A percentile compares a stretch with the other conserved stretches of the same genome.
These are phyloP conservation scores for Vitis labrusca DNA, from an alignment of 164 flowering plant species.

Conservation along the genomic window DNA sequence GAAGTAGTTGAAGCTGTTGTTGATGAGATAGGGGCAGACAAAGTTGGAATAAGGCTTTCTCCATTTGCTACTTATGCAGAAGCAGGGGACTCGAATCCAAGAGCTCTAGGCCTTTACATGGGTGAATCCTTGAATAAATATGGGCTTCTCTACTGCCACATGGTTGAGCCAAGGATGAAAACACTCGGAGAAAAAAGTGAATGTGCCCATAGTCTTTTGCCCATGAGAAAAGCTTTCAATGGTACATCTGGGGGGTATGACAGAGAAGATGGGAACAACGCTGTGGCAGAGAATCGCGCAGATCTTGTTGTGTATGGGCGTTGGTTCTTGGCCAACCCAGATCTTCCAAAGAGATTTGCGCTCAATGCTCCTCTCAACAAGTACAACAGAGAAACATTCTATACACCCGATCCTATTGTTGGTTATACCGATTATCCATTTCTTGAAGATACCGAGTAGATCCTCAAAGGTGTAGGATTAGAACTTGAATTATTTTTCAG, in stretches of 20 bases:
- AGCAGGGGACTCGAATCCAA: slow-evolving; percentile 52
- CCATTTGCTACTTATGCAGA: slow-evolving; percentile 46
- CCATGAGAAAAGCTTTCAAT: slow-evolving; percentile 49
- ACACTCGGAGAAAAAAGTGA: slow-evolving; percentile 16
- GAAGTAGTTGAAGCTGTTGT: slow-evolving; percentile 53
- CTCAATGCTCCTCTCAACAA: slow-evolving; percentile 20
- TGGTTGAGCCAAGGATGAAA: slow-evolving; percentile 60
- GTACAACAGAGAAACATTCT: slow-evolving; percentile 24
- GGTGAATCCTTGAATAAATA: slow-evolving; percentile 42
- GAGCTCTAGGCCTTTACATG: slow-evolving; percentile 54
- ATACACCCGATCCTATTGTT: slow-evolving; percentile 15
- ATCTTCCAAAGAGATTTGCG: slow-evolving; percentile 19
- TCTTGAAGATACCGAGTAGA: slow-evolving; percentile 5
- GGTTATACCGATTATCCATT: slow-evolving; percentile 33
- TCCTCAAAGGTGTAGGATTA: too few species aligned
- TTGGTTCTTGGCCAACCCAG: slow-evolving; percentile 26
- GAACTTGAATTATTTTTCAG: too few species aligned
- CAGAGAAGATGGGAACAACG: slow-evolving; percentile 42
- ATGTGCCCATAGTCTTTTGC: slow-evolving; percentile 34
- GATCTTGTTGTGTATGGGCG: slow-evolving; percentile 27
- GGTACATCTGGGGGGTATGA: slow-evolving; percentile 49
- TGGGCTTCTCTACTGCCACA: slow-evolving; percentile 43
- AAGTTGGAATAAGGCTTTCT: slow-evolving; percentile 59
- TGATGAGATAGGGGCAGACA: slow-evolving; percentile 57
- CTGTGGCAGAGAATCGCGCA: slow-evolving; percentile 28